Percentiles rank a stretch among this genome's conserved stretches.
Conservation (phyloP, 2,329 filamentous ascomycete genomes). For the Biscogniauxia sp. region DNA sequence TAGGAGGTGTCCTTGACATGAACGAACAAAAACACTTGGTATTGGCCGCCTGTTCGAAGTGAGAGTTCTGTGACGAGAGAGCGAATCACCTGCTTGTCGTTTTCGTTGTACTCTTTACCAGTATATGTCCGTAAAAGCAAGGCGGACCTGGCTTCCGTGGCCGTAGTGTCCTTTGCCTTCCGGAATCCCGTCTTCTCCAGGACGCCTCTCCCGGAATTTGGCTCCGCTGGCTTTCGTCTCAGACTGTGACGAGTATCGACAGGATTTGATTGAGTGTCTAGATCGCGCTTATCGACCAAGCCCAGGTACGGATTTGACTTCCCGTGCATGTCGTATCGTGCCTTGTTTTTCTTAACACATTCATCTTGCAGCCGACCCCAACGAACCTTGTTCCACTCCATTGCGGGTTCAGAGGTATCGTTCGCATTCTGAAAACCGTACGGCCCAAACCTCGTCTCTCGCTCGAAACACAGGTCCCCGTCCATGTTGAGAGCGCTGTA, state of each 20-base stretch:
- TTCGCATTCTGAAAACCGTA: conserved; percentile 56
- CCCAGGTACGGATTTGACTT: conserved; percentile 44
- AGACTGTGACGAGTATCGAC: conserved; percentile 16
- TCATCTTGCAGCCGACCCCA: conserved; percentile 70
- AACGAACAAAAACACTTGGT: conserved; percentile 75
- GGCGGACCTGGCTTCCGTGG: conserved; percentile 59
- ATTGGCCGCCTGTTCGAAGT: conserved; percentile 75
- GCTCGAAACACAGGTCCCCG: conserved; percentile 63
- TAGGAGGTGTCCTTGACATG: conserved; percentile 67
- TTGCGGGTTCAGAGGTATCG: conserved; percentile 42
- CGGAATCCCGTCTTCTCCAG: conserved; percentile 10
- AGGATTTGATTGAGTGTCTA: conserved; percentile 9
- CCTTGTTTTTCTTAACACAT: conserved; percentile 64
- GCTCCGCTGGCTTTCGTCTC: not conserved
- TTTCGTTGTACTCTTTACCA: conserved; percentile 72
- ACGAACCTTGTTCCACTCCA: conserved; percentile 62
- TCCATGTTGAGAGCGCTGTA: conserved; percentile 61
- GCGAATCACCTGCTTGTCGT: conserved; percentile 76
- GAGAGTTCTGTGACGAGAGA: conserved; percentile 75
- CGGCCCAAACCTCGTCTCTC: conserved; percentile 65
- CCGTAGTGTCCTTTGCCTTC: conserved; percentile 10
- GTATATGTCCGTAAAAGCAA: conserved; percentile 74
- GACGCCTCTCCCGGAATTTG: conserved; percentile 2
- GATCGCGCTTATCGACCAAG: conserved; percentile 34
- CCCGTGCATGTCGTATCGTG: conserved; percentile 54